phyloP scores from a whole-genome alignment of 495 filamentous ascomycete species.

The Articulospora tetracladia region DNA sequence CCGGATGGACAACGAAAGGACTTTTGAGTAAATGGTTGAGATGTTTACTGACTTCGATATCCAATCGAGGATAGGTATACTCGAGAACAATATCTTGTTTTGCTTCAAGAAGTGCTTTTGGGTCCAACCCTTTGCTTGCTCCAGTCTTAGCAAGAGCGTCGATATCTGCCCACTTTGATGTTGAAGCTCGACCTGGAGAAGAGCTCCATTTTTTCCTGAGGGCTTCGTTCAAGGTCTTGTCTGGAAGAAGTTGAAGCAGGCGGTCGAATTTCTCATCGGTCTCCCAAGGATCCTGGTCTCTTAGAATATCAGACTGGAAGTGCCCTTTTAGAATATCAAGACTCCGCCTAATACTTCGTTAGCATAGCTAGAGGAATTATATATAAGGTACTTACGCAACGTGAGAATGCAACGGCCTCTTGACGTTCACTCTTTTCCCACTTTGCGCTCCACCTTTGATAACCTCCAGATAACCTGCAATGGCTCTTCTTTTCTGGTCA shows the following conservation, averaged over 20 bases:
- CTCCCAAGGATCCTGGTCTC: slow-evolving; percentile 82
- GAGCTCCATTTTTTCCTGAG: slow-evolving; percentile 89
- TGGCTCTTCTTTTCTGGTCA: slow-evolving; percentile 74
- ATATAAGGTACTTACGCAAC: slow-evolving; percentile 48
- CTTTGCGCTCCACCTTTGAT: slow-evolving; percentile 77
- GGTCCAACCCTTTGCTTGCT: slow-evolving; percentile 59
- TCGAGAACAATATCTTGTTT: slow-evolving; percentile 94
- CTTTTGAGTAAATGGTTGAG: slow-evolving; percentile 95
- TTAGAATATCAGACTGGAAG: slow-evolving; percentile 77
- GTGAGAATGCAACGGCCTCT: slow-evolving; percentile 87
- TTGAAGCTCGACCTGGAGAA: slow-evolving; percentile 67
- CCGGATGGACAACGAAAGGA: slow-evolving; percentile 94
- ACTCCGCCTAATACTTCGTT: slow-evolving; percentile 55
- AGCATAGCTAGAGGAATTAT: not conserved
- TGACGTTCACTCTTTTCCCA: slow-evolving; percentile 83
- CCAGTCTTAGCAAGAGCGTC: slow-evolving; percentile 74
- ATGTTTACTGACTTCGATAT: slow-evolving; percentile 95
- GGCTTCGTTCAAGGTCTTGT: slow-evolving; percentile 66
- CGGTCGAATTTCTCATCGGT: slow-evolving; percentile 61
- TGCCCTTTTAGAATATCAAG: slow-evolving; percentile 67
- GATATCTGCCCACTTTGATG: slow-evolving; percentile 90
- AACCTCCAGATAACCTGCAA: slow-evolving; percentile 85
- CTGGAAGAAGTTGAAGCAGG: slow-evolving; percentile 75
- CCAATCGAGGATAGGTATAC: slow-evolving; percentile 96
- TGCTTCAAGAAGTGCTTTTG: slow-evolving; percentile 68